Base-by-base conservation (phyloP, 1,284 basidiomycete genomes). In the Puccinia novopanici region DNA sequence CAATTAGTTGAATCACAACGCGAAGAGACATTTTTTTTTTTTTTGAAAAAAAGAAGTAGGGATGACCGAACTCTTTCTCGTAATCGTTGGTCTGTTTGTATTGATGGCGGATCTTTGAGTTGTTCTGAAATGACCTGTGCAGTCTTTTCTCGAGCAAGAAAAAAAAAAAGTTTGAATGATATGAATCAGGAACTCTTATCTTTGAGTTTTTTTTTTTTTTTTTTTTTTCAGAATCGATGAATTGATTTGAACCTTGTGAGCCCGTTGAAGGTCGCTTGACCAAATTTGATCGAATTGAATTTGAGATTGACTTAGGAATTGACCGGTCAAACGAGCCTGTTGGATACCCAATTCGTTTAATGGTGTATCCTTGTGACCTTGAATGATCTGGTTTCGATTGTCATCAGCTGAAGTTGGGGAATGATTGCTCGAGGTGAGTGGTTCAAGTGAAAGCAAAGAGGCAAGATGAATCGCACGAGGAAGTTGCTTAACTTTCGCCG, bases 301-400 rank as follows among this genome's bases (percentile, higher is more conserved):
- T 55, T 73, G 70, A 22, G 37, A 54, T 37, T 55, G 37, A 37
- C 55, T 24, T 40, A 73, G n/a, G 45, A 59, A 59, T 59, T 63
- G 55, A 61, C 50, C 75, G 3, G 75, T 78, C 50, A 78, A 9
- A 17, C 52, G 37, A 24, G 75, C 65, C 70, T 78, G 75, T 42
- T 59, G 48, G 13, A 70, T 42, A 10, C 75, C 75, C n/a, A 48
- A 12, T 22, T 72, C 24, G 52, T 79, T 79, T n/a, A 72, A 54
- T 34, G 67, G 40, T 4, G 67, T 71, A 63, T 78, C 65, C 45
- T 30, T 52, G 27, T 78, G 75, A 27, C 75, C 75, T 45, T 78
- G 75, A 13, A 78, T 78, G 75, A 78, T 78, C 34, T 70, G 48
- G 27, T 78, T 68, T 15, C 52, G 10, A 24, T 78, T 78, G 45